A percentile compares a stretch with the other conserved stretches of the same genome.
Conservation (phyloP, 2,329 filamentous ascomycete genomes). For the Fusarium haematococcum region DNA sequence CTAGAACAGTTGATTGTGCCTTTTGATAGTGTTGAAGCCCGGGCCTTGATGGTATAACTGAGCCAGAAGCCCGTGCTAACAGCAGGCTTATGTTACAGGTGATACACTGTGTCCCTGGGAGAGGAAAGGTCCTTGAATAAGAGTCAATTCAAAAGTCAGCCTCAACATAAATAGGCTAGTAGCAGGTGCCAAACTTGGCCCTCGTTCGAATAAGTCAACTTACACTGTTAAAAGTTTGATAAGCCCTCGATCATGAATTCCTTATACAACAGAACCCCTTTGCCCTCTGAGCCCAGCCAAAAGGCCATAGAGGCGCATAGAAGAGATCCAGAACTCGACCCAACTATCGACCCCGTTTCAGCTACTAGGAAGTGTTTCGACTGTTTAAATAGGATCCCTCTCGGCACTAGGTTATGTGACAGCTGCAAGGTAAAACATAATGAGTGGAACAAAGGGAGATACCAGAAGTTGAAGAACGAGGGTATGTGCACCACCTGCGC, state of each 20-base stretch:
- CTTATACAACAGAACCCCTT: not conserved
- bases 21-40: too few relatives aligned
- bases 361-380: not conserved
- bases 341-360: not conserved
- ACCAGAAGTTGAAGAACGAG: not conserved
- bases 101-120: not conserved
- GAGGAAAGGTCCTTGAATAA: not conserved
- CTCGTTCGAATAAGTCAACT: not conserved
- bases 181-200: not conserved
- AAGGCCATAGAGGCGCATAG: not conserved
- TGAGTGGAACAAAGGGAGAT: not conserved
- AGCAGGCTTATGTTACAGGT: not conserved
- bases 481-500: not conserved
- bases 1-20: not conserved
- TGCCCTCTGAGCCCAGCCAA: not conserved
- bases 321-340: not conserved
- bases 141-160: too few relatives aligned
- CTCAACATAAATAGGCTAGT: not conserved
- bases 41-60: too few relatives aligned
- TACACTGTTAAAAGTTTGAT: not conserved
- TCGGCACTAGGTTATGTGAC: not conserved
- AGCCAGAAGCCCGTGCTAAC: not conserved
- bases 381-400: not conserved
- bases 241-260: not conserved
- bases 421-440: not conserved